Evolutionary conservation across 2,329 filamentous ascomycete species (phyloP), one percentile per base, ranked within the genome.

Genomic region (Penicillium decumbens): DNA sequence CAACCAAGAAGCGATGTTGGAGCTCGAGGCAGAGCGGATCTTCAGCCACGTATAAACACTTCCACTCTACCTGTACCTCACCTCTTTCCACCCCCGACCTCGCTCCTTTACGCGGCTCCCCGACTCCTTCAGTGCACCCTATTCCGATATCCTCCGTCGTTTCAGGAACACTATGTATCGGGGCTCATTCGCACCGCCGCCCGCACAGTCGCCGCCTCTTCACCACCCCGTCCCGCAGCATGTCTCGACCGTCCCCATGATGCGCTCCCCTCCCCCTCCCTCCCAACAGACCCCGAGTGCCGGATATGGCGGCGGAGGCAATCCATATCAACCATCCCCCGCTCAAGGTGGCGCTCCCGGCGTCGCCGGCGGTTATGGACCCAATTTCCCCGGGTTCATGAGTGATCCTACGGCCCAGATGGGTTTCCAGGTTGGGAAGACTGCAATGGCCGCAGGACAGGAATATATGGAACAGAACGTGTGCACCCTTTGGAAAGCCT

Each of bases 151-250:
- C 38, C 29, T 40, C 44, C 41, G 42, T 47, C 37, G 18, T 37
- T 30, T 51, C 44, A 54, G 24, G 44, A 49, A 41, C 57, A 63
- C 33, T 54, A 96, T 96, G 92, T 92, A 96, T 75, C 87, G 90
- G 70, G 80, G 85, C 68, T 79, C 83, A 47, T 95, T 93, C 75
- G 83, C 83, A 71, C 88, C 91, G 66, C 77, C 80, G 58, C 82
- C 82, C 27, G 82, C 83, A 52, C 82, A 85, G 62, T 95, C 90
- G 67, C 92, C 91, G 68, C 91, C 92, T 59, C 84, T 97, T 62
- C 93, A 97, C 73, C 93, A 97, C 70, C 93, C 93, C 50, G 90
- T 97, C 51, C 93, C 93, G 55, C 93, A 98, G 73, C 93, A 98
- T 79, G 92, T 97, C 65, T 97, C 93, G 67, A 95, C 91, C 50